Conservation (phyloP, 164 flowering plant species). For the Dillenia turbinata region DNA sequence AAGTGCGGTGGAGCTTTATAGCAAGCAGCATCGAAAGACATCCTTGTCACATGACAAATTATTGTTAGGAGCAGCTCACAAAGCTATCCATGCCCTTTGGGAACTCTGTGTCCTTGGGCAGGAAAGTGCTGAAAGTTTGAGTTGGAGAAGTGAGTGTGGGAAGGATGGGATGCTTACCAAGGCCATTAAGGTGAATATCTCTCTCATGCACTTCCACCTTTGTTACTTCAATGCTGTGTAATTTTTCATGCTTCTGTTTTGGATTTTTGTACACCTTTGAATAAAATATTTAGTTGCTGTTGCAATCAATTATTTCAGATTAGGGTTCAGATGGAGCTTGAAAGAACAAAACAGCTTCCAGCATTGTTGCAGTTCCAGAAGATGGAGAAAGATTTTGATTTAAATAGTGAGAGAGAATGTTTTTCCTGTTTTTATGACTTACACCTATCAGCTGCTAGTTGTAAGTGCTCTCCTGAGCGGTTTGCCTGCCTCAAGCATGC, state of each 20-base stretch:
- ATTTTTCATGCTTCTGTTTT: not conserved
- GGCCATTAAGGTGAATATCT: slow-evolving; percentile 54
- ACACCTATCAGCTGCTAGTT: slow-evolving; percentile 60
- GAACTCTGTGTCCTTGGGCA: slow-evolving; percentile 34
- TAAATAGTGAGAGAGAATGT: slow-evolving; percentile 63
- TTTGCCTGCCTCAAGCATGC: slow-evolving; percentile 80
- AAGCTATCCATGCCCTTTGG: slow-evolving; percentile 54
- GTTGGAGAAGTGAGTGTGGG: slow-evolving; percentile 63
- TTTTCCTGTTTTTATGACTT: slow-evolving; percentile 76
- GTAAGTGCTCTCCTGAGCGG: slow-evolving; percentile 63
- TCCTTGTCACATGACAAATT: slow-evolving; percentile 79
- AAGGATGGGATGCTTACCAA: slow-evolving; percentile 60
- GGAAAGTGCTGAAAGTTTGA: slow-evolving; percentile 32
- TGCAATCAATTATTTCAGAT: slow-evolving; percentile 25
- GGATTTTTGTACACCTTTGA: not conserved
- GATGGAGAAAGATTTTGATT: slow-evolving; percentile 67
- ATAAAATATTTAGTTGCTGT: not conserved
- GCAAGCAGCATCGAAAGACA: slow-evolving; percentile 62
- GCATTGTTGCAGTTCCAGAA: slow-evolving; percentile 24
- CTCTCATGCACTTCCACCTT: not conserved
- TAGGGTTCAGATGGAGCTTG: slow-evolving; percentile 64
- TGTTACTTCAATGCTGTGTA: too few species aligned
- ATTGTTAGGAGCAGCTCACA: slow-evolving; percentile 46
- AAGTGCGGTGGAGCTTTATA: slow-evolving; percentile 69
- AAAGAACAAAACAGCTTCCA: slow-evolving; percentile 50